Evolutionary conservation across 257 asterid species (phyloP), one percentile per base, ranked within the genome.

Genomic region (Solanum tacnaense): DNA sequence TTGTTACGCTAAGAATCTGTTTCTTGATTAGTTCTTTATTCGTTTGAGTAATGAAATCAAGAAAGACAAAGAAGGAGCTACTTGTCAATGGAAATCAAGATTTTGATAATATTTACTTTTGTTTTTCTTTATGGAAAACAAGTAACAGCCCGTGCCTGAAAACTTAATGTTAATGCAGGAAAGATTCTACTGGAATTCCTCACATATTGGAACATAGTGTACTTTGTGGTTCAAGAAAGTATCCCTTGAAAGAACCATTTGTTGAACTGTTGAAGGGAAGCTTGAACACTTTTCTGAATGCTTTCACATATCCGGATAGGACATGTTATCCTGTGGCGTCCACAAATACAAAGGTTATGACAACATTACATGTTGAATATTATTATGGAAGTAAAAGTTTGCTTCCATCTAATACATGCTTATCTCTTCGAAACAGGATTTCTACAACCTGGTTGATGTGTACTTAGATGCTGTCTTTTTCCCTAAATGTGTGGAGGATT

Each of bases 241-340:
- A 97, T 89, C 99, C 99, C 21, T 82, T 97, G 92, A 97, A 97
- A 91, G 99, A 97, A 88, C 99, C 99, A 5, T 97, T 97, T 84
- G 99, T 97, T 83, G 99, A 97, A 91, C 92, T 97, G 92, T 89
- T 97, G 90, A 97, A 97, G 87, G 99, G 99, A 88, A 97, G 99
- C 91, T 93, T 97, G 93, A 91, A 97, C 86, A 97, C 99, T 39
- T 97, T 96, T 92, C 92, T 97, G 85, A 97, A 97, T 91, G 99
- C 99, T 85, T 97, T 97, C 91, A 97, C 99, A 49, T 97, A 96
- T 90, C 99, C 99, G 20, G 99, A 97, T 90, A 93, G 99, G 91
- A 97, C 99, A 84, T 97, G 99, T 92, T 97, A 97, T 90, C 99
- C 99, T 13, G 99, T 97, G 44, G 99, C 99, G 82, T 97, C 99